A percentile compares a stretch with the other conserved stretches of the same genome.
Evolutionary conservation across 108 stramenopile genomes (phyloP).

Genomic region (Cyclotella sp.): DNA sequence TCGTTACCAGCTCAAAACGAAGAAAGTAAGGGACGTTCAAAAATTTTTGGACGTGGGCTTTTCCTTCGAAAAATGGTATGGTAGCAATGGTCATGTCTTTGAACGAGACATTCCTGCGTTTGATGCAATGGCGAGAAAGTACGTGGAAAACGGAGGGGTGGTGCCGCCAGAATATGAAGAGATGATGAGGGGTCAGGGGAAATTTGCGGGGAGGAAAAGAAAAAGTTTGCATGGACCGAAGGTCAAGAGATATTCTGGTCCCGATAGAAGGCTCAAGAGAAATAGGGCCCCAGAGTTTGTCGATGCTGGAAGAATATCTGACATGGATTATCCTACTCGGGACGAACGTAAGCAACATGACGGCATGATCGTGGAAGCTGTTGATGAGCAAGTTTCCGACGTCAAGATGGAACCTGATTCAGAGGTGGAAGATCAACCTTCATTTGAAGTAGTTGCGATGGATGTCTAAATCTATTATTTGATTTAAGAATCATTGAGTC

Average conservation of each 20-base stretch:
- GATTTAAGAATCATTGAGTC: no score
- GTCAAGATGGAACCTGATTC: no score
- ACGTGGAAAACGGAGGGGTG: constrained; percentile 43
- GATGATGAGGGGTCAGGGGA: constrained; percentile 25
- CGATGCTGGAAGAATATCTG: not conserved
- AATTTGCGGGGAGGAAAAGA: constrained; percentile 7
- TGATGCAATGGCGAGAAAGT: constrained; percentile 37
- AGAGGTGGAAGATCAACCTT: no score
- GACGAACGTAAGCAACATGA: no score
- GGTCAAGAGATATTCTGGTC: constrained; percentile 10
- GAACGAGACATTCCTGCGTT: constrained; percentile 41
- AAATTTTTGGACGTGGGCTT: constrained; percentile 50
- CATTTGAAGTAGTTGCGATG: no score
- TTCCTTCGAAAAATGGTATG: constrained; percentile 52
- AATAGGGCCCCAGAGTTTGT: not conserved
- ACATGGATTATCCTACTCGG: not conserved
- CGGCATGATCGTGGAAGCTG: no score
- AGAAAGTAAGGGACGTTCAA: constrained; percentile 32
- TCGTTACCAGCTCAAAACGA: constrained; percentile 44
- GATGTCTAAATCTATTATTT: no score
- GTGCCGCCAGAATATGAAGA: constrained; percentile 25
- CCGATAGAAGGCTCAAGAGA: constrained; percentile 2
- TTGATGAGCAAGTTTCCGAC: no score
- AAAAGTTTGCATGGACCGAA: constrained; percentile 20
- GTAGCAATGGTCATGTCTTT: constrained; percentile 42